Evolutionary conservation across 108 stramenopile genomes (phyloP).

Genomic region (Discostella pseudostelligera): DNA sequence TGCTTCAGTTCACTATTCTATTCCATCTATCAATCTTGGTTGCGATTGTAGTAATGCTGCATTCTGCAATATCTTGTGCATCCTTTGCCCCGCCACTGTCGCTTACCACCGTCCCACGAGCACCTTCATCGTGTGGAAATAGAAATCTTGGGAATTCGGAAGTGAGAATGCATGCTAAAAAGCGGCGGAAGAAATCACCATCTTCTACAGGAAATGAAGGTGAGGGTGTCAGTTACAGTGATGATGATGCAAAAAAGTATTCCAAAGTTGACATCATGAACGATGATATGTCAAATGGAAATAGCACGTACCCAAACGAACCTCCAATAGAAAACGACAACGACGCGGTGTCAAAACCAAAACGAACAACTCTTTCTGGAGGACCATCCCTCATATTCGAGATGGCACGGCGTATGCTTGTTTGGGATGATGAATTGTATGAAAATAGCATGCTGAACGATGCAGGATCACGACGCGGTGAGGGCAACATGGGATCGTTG

Average conservation of each 20-base stretch:
- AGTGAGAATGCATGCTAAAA: neutral
- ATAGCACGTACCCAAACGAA: neutral
- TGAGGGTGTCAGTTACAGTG: no score
- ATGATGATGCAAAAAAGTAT: neutral
- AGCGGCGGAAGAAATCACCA: neutral
- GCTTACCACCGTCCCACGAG: no score
- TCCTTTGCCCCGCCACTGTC: no score
- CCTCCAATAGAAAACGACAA: neutral
- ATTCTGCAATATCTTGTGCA: no score
- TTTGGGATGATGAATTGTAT: slow-evolving; percentile 51
- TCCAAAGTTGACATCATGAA: neutral
- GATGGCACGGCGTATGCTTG: slow-evolving; percentile 68
- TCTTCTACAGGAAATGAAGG: neutral
- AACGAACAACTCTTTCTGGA: slow-evolving; percentile 41
- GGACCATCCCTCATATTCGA: slow-evolving; percentile 71
- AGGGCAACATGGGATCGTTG: neutral
- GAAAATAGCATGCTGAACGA: slow-evolving; percentile 38
- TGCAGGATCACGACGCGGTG: slow-evolving; percentile 18
- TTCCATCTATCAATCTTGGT: no score
- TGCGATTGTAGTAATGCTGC: no score
- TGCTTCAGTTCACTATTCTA: no score
- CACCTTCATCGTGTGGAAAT: neutral
- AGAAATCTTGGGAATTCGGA: neutral
- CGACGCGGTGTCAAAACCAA: neutral
- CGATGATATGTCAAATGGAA: no score